Evolutionary conservation across 2,329 filamentous ascomycete genomes (phyloP).

Genomic region (Fusarium sp.): DNA sequence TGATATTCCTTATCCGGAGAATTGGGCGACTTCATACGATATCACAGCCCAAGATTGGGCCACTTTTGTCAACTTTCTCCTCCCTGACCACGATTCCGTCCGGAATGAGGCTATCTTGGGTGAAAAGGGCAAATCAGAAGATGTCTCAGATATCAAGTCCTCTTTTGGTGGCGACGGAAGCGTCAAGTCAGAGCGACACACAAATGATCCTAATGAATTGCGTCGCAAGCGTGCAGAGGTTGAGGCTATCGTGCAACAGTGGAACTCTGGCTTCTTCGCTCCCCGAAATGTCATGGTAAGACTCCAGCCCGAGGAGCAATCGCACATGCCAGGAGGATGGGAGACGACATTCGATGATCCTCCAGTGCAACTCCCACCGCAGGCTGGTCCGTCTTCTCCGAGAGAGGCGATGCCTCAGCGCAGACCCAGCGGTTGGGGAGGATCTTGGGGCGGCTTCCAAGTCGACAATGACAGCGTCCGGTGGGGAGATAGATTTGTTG

Average conservation of each 20-base stretch:
- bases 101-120: constrained; percentile 59
- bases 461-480: constrained; percentile 56
- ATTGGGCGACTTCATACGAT: constrained; percentile 53
- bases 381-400: constrained; percentile 15
- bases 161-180: constrained; percentile 2
- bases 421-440: constrained; percentile 13
- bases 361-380: constrained; percentile 3
- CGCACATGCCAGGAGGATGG: constrained; percentile 42
- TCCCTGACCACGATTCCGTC: constrained; percentile 57
- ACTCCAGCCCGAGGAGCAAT: constrained; percentile 39
- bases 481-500: constrained; percentile 55
- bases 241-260: constrained; percentile 58
- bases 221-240: constrained; percentile 43
- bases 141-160: constrained; percentile 42
- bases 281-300: constrained; percentile 59
- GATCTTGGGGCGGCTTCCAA: constrained; percentile 47
- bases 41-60: constrained; percentile 65
- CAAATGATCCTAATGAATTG: constrained; percentile 31
- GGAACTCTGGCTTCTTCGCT: constrained; percentile 66
- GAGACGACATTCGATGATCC: constrained; percentile 33
- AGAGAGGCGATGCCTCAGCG: constrained; percentile 17
- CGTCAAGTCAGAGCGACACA: neutral
- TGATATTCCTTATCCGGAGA: constrained; percentile 55
- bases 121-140: constrained; percentile 58
- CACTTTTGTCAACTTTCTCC: constrained; percentile 65